A percentile compares a stretch with the other conserved stretches of the same genome.
phyloP scores from a whole-genome alignment of 257 asterid species.

The Petunia secreta region DNA sequence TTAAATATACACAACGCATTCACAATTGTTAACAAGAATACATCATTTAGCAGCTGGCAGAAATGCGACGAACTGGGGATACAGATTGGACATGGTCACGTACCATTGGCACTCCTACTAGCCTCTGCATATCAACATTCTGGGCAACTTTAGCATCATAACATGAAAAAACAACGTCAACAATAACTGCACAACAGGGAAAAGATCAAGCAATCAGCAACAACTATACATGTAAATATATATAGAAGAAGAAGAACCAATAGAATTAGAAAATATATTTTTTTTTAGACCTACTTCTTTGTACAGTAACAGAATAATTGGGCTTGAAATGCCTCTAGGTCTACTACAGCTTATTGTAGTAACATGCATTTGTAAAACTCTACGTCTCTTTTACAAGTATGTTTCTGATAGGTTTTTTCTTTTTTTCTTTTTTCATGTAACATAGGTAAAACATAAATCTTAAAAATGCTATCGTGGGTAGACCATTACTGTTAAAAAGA shows the following conservation, averaged over 20 bases:
- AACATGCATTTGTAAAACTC: background rate
- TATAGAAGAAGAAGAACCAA: background rate
- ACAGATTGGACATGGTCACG: slow-evolving; percentile 72
- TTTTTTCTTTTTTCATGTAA: no score
- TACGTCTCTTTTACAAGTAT: background rate
- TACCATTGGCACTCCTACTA: slow-evolving; percentile 81
- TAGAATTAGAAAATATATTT: slow-evolving; percentile 1
- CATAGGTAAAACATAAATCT: no score
- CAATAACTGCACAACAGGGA: background rate
- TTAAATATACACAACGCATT: background rate
- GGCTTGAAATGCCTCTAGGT: background rate
- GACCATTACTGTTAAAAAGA: no score
- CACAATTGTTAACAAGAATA: background rate
- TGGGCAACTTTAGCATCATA: slow-evolving; percentile 68
- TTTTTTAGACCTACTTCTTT: background rate
- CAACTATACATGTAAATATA: slow-evolving; percentile 10
- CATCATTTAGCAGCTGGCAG: slow-evolving; percentile 63
- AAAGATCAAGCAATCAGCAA: background rate
- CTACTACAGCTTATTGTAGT: slow-evolving; percentile 1
- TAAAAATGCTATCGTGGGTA: no score
- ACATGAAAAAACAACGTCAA: background rate
- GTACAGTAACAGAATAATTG: background rate
- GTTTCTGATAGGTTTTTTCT: background rate
- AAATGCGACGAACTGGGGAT: slow-evolving; percentile 57
- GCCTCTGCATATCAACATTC: slow-evolving; percentile 57